Evolutionary conservation across 805 yeast genomes (phyloP), one percentile per base, ranked within the genome.

Genomic region (Candida nanaspora): DNA sequence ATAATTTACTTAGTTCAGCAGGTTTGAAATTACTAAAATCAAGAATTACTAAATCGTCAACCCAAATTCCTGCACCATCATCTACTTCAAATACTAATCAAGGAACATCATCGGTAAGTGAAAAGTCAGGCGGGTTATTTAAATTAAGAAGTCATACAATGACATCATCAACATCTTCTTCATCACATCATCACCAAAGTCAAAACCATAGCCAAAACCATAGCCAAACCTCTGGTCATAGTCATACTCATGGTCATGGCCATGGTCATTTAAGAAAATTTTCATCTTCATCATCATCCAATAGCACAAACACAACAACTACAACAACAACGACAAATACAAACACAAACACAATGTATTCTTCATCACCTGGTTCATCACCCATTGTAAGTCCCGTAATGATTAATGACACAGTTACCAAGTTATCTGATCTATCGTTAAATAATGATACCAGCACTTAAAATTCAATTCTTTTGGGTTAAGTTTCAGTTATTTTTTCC

Each of bases 21-120:
- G 41, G 42, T 15, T 35, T 45, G 23, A 34, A 45, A n/a, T 47
- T 48, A 1, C 32, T 47, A 23, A 42, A 41, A 28, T 47, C 51
- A 3, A 38, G 51, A 19, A 21, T 47, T 7, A 40, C 39, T 15
- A 43, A 45, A 20, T 41, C 34, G 19, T 35, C 15, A 3, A 18
- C 34, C 9, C 6, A 31, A 18, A n/a, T n/a, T 18, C 10, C 34
- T n/a, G 38, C 23, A 26, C 38, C n/a, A 16, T 23, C 40, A 15
- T 40, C 39, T 9, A 33, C 38, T 11, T 23, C 39, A 14, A 33
- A 39, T 9, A 35, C 41, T 16, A n/a, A n/a, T n/a, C n/a, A n/a
- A n/a, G n/a, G n/a, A n/a, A n/a, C n/a, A n/a, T n/a, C n/a, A n/a
- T n/a, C n/a, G n/a, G n/a, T n/a, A n/a, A n/a, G n/a, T n/a, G n/a